Base-by-base conservation (phyloP, 2,329 filamentous ascomycete species). In the Alternaria solani region DNA sequence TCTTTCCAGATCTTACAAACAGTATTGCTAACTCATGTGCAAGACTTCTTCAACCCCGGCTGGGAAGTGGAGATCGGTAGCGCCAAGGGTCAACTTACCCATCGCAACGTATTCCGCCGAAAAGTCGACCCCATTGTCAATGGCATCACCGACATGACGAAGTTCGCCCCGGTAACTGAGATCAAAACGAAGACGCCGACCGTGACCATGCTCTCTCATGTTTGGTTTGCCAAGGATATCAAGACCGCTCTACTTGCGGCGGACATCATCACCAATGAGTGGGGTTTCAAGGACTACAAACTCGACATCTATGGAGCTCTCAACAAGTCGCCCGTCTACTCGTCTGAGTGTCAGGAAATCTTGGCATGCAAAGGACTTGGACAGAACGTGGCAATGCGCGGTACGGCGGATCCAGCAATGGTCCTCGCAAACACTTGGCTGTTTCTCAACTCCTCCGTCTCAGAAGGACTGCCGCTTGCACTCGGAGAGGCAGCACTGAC, bases 51-150 rank as follows among this genome's bases (percentile, higher is more conserved):
- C 77, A 89, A 88, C 66, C 87, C 87, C 26, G 86, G 85, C 51
- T 89, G 87, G 87, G 87, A 89, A 67, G 81, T 85, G 4, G 87
- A 89, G 66, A 85, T 88, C 26, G 87, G 87, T 39, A 88, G 85
- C 12, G 82, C 83, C 55, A 83, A 87, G 65, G 86, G 87, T 18
- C 79, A 80, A 16, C 80, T 88, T 41, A 83, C 85, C 56, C 86
- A 87, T 68, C 83, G 85, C 61, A 86, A 86, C 59, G 79, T 81
- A 8, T 88, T 88, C 79, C 79, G 79, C 47, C 82, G 86, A 52
- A 88, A 88, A 70, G 85, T 89, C 43, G 87, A 89, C 63, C 87
- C 87, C 1, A 86, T 89, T 36, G 86, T 89, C 64, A 89, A 89
- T 68, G 87, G 87, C 51, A 88, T 89, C 64, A 84, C 84, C 49